Conservation (phyloP, 805 yeast genomes). For the Barnettozyma populi region DNA sequence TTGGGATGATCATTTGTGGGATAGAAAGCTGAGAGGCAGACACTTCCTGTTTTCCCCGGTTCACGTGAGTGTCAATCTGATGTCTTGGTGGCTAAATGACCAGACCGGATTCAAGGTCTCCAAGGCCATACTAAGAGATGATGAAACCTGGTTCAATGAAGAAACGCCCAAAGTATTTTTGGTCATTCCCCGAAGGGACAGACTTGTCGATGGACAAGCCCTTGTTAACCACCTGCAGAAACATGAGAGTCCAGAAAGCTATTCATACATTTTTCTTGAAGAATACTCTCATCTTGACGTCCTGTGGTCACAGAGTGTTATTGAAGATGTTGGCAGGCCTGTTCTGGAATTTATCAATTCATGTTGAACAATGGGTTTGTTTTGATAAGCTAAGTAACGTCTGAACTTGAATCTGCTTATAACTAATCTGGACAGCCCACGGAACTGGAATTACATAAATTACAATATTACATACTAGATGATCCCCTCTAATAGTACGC, state of each 20-base stretch:
- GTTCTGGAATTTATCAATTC: conserved; percentile 27
- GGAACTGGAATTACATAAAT: too few relatives aligned
- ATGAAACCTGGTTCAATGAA: conserved; percentile 47
- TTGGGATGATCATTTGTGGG: conserved; percentile 83
- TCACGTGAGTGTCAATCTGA: conserved; percentile 68
- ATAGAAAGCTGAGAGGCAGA: conserved; percentile 55
- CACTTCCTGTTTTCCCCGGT: conserved; percentile 86
- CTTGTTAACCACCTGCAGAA: conserved; percentile 58
- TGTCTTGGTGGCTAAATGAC: conserved; percentile 87
- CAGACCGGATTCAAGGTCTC: conserved; percentile 37
- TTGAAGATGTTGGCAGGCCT: conserved; percentile 55
- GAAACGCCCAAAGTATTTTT: conserved; percentile 56
- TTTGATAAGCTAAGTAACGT: too few relatives aligned
- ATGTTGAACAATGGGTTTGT: not conserved
- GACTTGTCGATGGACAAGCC: conserved; percentile 68
- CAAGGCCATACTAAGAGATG: conserved; percentile 43
- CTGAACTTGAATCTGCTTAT: too few relatives aligned
- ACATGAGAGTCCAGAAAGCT: conserved; percentile 41
- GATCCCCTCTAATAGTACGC: too few relatives aligned
- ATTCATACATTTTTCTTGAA: conserved; percentile 36
- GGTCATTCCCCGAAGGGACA: conserved; percentile 69
- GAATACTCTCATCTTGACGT: conserved; percentile 86
- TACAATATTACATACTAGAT: too few relatives aligned
- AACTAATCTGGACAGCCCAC: too few relatives aligned
- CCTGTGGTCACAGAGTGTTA: conserved; percentile 82